phyloP scores from a whole-genome alignment of 164 flowering plant species.

The Euptelea pleiosperma region DNA sequence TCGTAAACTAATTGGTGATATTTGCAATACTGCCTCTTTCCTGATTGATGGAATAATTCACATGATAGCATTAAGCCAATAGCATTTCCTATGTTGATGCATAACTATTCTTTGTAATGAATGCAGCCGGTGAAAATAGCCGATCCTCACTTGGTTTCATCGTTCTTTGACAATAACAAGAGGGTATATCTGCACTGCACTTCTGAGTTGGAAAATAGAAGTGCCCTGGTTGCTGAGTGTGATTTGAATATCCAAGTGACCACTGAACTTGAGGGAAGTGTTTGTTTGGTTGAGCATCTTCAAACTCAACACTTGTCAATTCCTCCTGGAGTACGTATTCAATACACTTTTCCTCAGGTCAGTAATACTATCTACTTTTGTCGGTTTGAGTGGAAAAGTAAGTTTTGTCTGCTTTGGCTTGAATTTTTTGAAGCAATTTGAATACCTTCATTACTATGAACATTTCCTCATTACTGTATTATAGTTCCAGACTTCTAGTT shows the following conservation, averaged over 20 bases:
- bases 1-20: neutral
- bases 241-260: slow-evolving; percentile 77
- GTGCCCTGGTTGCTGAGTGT: slow-evolving; percentile 74
- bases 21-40: neutral
- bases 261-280: slow-evolving; percentile 62
- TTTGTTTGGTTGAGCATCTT: slow-evolving; percentile 76
- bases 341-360: slow-evolving; percentile 81
- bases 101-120: slow-evolving; percentile 8
- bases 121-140: slow-evolving; percentile 90
- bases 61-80: neutral
- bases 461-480: neutral
- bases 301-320: slow-evolving; percentile 58
- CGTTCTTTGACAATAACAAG: slow-evolving; percentile 78
- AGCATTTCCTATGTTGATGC: slow-evolving; percentile 2
- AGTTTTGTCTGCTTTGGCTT: neutral
- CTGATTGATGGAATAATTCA: neutral
- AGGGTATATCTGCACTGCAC: slow-evolving; percentile 82
- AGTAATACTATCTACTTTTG: slow-evolving; percentile 19
- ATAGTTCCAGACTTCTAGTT: neutral
- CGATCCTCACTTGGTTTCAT: slow-evolving; percentile 95
- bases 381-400: neutral
- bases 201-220: slow-evolving; percentile 73
- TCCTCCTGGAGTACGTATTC: slow-evolving; percentile 53
- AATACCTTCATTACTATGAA: neutral
- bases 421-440: no score